Evolutionary conservation across 2,329 filamentous ascomycete species (phyloP), one percentile per base, ranked within the genome.

Genomic region (Ascochyta viciae-villosae): DNA sequence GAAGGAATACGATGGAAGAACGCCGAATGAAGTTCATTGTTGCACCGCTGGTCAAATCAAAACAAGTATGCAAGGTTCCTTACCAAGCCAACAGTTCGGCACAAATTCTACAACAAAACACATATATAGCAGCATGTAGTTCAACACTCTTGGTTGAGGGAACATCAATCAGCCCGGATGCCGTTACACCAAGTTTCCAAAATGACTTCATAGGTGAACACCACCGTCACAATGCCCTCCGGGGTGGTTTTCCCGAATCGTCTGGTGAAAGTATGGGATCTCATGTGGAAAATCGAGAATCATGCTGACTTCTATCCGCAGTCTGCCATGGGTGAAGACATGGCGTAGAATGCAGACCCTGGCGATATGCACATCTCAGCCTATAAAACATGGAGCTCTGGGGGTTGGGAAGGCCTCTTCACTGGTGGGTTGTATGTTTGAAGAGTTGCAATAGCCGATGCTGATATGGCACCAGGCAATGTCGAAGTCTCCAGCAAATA

Each of bases 401-500:
- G 69, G 29, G 63, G 54, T 2, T 69, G 62, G 63, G 69, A 67
- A 2, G 82, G 83, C 22, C 81, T 87, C 50, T 66, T 87, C 3
- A 86, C 84, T 0, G 66, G 65, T 67, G 42, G 41, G 16, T 19
- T 13, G 9, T 1, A 37, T 35, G 10, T 1, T n/a, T 12, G 29
- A 31, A 31, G 10, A 15, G 10, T 31, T 15, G 12, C 13, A 10
- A 13, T 31, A 6, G 10, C 6, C 2, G 29, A 15, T 12, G 29
- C 29, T 31, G 12, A 31, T 12, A 31, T 31, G 10, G 6, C 6
- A 13, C 8, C 8, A 60, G 85, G 86, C 40, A 88, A 89, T 68
- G 77, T 87, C 54, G 85, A 87, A 77, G 79, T 88, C 39, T 83
- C 86, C 33, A 82, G 81, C 50, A 81, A 83, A 86, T 68, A 83